Evolutionary conservation across 1,284 basidiomycete species (phyloP).

Genomic region (Ustilago tritici): DNA sequence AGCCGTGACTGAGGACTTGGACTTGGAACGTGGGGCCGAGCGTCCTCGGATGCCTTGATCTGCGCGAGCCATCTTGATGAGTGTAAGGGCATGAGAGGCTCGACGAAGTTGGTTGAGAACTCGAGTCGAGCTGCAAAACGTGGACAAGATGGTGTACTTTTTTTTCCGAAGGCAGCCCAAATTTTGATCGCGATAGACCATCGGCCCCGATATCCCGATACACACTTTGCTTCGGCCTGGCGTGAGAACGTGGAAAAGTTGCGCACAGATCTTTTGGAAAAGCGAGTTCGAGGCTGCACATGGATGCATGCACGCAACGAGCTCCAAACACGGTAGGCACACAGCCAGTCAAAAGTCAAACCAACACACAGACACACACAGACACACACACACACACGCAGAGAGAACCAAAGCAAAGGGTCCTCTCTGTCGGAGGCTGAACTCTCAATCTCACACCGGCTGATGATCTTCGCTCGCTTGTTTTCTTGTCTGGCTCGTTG

Average conservation of each 20-base stretch:
- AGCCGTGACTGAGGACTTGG: constrained; percentile 34
- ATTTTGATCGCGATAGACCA: constrained; percentile 25
- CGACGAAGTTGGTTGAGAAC: background rate
- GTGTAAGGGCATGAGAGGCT: background rate
- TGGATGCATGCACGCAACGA: constrained; percentile 11
- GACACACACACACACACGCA: background rate
- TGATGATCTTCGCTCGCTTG: background rate
- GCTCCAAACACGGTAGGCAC: constrained; percentile 10
- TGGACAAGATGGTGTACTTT: constrained; percentile 15
- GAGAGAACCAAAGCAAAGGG: constrained; percentile 6
- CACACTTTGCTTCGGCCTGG: background rate
- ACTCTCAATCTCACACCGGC: background rate
- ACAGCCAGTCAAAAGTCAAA: constrained; percentile 16
- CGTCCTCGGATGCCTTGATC: constrained; percentile 42
- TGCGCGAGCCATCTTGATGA: constrained; percentile 26
- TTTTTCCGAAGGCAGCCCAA: constrained; percentile 4
- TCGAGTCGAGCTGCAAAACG: background rate
- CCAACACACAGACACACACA: constrained; percentile 16
- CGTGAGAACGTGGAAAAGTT: constrained; percentile 1
- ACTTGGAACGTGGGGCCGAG: constrained; percentile 40
- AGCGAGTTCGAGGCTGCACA: background rate
- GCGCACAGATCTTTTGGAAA: background rate
- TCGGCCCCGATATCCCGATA: background rate
- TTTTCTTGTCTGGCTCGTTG: background rate
- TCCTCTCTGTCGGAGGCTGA: constrained; percentile 6